Evolutionary conservation across 2,329 filamentous ascomycete species (phyloP).

Genomic region (Tolypocladium album): DNA sequence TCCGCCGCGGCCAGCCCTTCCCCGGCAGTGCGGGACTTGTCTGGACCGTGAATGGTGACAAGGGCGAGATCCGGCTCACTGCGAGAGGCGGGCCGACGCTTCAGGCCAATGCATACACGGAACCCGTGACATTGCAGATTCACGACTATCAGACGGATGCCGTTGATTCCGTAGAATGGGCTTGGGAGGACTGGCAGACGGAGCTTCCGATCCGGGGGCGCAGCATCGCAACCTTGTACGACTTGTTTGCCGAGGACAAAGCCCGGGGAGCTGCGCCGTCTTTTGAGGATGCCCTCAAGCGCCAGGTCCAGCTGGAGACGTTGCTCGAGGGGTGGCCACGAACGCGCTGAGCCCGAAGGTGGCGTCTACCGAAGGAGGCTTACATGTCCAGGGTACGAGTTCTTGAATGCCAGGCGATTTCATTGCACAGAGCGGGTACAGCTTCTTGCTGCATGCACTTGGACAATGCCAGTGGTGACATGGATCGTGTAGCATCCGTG

Average conservation of each 20-base stretch:
- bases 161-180: constrained; percentile 30
- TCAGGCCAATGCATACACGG: constrained; percentile 21
- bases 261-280: constrained; percentile 16
- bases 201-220: constrained; percentile 31
- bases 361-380: background rate
- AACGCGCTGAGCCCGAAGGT: background rate
- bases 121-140: constrained; percentile 34
- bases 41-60: constrained; percentile 41
- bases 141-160: constrained; percentile 36
- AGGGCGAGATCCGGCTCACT: constrained; percentile 35
- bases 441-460: no score
- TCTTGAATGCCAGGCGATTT: no score
- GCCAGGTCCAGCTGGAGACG: constrained; percentile 35
- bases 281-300: constrained; percentile 29
- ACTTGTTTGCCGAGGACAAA: constrained; percentile 33
- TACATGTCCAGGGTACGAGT: no score
- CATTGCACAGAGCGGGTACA: no score
- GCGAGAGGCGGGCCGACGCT: constrained; percentile 14
- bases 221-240: constrained; percentile 45
- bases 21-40: constrained; percentile 30
- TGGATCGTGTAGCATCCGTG: no score
- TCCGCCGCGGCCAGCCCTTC: constrained; percentile 38
- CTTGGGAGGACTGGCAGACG: constrained; percentile 35
- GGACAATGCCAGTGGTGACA: no score
- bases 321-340: constrained; percentile 12